phyloP scores from a whole-genome alignment of 805 yeast genomes.

The Candida vartiovaarae region DNA sequence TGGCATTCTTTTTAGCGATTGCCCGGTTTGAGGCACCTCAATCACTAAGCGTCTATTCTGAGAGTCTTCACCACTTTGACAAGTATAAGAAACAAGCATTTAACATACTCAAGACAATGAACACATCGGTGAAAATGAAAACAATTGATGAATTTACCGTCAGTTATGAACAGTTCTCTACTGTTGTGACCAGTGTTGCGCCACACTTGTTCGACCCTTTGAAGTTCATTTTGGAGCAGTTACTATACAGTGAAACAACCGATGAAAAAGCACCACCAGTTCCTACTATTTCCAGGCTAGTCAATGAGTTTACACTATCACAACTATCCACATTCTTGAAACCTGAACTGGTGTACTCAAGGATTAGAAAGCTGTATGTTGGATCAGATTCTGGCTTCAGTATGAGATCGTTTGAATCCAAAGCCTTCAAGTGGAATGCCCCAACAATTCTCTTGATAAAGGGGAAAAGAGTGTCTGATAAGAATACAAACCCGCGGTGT shows the following conservation, averaged over 20 bases:
- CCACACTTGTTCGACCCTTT: conserved; percentile 42
- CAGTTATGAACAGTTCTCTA: conserved; percentile 27
- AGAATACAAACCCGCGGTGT: conserved; percentile 37
- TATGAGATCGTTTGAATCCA: conserved; percentile 76
- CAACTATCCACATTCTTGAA: conserved; percentile 36
- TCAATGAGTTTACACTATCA: conserved; percentile 32
- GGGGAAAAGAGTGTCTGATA: conserved; percentile 37
- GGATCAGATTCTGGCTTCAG: conserved; percentile 83
- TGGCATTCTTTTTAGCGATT: conserved; percentile 43
- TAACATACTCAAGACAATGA: conserved; percentile 43
- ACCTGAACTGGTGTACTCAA: conserved; percentile 35
- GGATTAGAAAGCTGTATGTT: conserved; percentile 53
- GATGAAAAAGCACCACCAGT: conserved; percentile 5
- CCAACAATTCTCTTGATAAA: conserved; percentile 68
- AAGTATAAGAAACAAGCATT: conserved; percentile 38
- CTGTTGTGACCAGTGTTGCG: conserved; percentile 26
- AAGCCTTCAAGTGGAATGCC: conserved; percentile 72
- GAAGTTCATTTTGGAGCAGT: conserved; percentile 35
- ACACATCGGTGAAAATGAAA: conserved; percentile 26
- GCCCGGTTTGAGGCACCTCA: conserved; percentile 31
- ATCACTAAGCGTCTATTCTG: conserved; percentile 24
- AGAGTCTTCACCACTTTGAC: conserved; percentile 30
- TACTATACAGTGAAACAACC: conserved; percentile 22
- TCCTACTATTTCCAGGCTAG: conserved; percentile 27
- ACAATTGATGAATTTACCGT: conserved; percentile 20